Conservation (phyloP, 768 basidiomycete genomes). For the Suillus subaureus region DNA sequence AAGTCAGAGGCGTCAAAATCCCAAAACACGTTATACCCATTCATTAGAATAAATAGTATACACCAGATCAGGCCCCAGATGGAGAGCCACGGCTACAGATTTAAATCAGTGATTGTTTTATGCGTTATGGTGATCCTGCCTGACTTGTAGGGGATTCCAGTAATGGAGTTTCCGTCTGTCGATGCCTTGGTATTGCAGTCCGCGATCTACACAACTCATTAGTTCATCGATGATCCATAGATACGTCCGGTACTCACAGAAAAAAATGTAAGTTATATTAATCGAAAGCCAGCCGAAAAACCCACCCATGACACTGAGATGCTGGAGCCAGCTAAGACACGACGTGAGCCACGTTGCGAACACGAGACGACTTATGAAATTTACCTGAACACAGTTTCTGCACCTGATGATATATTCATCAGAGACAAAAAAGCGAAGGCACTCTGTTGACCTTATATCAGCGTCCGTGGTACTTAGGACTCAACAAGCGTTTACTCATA, state of each 20-base stretch:
- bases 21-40: constrained; percentile 63
- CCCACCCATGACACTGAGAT: constrained; percentile 62
- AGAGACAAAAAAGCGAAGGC: constrained; percentile 53
- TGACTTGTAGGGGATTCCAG: constrained; percentile 49
- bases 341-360: background rate
- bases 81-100: constrained; percentile 53
- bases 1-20: constrained; percentile 54
- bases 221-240: background rate
- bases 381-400: constrained; percentile 37
- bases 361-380: background rate
- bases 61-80: constrained; percentile 72
- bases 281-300: constrained; percentile 68
- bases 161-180: constrained; percentile 65
- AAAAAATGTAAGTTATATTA: constrained; percentile 69
- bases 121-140: constrained; percentile 30
- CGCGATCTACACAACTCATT: constrained; percentile 49
- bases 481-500: constrained; percentile 17
- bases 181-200: constrained; percentile 68
- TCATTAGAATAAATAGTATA: constrained; percentile 57
- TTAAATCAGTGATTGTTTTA: background rate
- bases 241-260: constrained; percentile 46
- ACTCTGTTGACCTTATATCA: constrained; percentile 24
- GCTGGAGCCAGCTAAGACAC: constrained; percentile 59
- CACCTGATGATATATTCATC: constrained; percentile 59
- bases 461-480: background rate